These are phyloP conservation scores for Jamesozyma hellenica DNA, from an alignment of 805 yeast species.

Conservation along the genomic window DNA sequence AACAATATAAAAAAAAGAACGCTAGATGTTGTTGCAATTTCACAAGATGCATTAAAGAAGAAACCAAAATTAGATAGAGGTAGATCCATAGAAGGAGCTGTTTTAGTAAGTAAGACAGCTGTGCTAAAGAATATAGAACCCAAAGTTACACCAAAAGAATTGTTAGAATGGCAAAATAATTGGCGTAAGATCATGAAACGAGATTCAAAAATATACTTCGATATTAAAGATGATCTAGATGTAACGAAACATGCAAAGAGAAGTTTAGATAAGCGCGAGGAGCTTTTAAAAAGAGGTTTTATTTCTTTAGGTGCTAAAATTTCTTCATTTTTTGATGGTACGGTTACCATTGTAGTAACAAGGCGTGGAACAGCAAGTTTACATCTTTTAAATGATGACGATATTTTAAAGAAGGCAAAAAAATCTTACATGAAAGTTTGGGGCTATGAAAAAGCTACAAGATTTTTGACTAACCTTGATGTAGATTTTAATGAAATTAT, in stretches of 20 bases:
- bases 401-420: constrained; percentile 58
- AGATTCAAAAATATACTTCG: constrained; percentile 52
- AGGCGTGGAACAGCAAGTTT: constrained; percentile 40
- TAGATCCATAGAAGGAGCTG: constrained; percentile 31
- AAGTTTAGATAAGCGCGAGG: constrained; percentile 21
- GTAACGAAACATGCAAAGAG: constrained; percentile 13
- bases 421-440: constrained; percentile 64
- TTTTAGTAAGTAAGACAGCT: constrained; percentile 14
- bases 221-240: constrained; percentile 32
- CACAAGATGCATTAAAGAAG: constrained; percentile 9
- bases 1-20: constrained; percentile 17
- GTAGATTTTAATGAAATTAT: constrained; percentile 29
- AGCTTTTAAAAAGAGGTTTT: constrained; percentile 26
- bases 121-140: constrained; percentile 13
- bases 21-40: constrained; percentile 12
- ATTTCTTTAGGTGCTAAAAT: constrained; percentile 43
- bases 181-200: constrained; percentile 53
- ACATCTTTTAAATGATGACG: constrained; percentile 38
- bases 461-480: constrained; percentile 63
- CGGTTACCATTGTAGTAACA: constrained; percentile 70
- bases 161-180: constrained; percentile 50
- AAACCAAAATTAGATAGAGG: constrained; percentile 20
- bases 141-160: constrained; percentile 30
- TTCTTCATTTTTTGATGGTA: constrained; percentile 47
- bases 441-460: constrained; percentile 74